Percentiles rank a stretch among this genome's conserved stretches.
phyloP scores from a whole-genome alignment of 495 filamentous ascomycete species.

The Stereocaulon alpinum region DNA sequence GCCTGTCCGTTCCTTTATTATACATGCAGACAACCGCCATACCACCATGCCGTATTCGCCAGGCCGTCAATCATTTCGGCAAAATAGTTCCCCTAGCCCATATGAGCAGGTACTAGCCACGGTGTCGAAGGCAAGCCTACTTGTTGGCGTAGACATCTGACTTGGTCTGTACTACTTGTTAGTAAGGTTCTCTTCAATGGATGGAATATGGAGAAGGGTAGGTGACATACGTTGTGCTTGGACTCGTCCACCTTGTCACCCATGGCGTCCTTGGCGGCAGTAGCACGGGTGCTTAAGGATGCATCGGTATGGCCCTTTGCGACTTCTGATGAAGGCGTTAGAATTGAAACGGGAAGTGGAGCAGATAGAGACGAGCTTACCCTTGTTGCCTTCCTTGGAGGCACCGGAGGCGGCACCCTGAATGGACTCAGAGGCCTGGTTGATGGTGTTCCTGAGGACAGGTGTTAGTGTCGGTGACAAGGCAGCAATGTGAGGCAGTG shows the following conservation, averaged over 20 bases:
- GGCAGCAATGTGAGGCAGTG: neutral
- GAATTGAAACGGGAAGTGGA: neutral
- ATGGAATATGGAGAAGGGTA: neutral
- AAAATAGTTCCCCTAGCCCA: neutral
- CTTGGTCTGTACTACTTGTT: conserved; percentile 8
- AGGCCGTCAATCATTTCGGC: neutral
- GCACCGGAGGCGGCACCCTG: conserved; percentile 35
- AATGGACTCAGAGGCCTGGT: conserved; percentile 53
- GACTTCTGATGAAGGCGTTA: conserved; percentile 26
- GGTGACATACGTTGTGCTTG: conserved; percentile 31
- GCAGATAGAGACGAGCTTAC: neutral
- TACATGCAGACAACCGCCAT: neutral
- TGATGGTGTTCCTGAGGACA: conserved; percentile 41
- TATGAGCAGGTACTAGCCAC: no score
- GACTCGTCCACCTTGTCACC: conserved; percentile 48
- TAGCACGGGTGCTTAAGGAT: conserved; percentile 36
- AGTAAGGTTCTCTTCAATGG: neutral
- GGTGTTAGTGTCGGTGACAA: conserved; percentile 3
- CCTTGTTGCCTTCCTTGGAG: conserved; percentile 58
- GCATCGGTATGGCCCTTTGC: conserved; percentile 47
- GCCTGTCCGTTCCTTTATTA: neutral
- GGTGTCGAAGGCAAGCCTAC: neutral
- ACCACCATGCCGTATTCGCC: neutral
- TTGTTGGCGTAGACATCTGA: conserved; percentile 17
- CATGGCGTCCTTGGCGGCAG: conserved; percentile 46